Evolutionary conservation across 352 stramenopile species (phyloP).

Genomic region (Pythium chondricola): DNA sequence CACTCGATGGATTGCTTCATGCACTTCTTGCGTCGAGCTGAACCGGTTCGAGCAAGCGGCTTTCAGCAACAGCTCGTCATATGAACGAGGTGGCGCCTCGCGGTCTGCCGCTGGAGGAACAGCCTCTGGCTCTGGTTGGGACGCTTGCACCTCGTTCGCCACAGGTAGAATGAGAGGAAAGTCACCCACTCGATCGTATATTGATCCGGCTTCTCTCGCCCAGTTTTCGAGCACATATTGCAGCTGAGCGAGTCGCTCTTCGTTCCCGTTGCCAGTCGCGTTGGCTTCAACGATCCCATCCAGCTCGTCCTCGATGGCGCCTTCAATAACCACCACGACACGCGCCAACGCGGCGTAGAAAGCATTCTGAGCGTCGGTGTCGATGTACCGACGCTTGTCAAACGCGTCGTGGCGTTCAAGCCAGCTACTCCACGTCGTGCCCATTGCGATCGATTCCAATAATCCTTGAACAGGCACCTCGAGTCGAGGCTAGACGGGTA

Average conservation of each 20-base stretch:
- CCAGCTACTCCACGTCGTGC: conserved; percentile 19
- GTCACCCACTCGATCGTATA: conserved; percentile 34
- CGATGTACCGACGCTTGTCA: conserved; percentile 13
- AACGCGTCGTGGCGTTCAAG: conserved; percentile 10
- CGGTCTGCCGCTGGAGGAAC: not conserved
- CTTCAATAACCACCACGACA: conserved; percentile 5
- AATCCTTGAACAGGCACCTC: too few species aligned
- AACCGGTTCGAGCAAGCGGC: conserved; percentile 35
- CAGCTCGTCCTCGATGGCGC: not conserved
- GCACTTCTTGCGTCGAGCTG: conserved; percentile 39
- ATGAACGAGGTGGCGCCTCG: not conserved
- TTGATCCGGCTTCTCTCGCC: conserved; percentile 28
- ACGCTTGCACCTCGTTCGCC: conserved; percentile 24
- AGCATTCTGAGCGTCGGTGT: conserved; percentile 1
- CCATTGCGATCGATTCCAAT: conserved; percentile 1
- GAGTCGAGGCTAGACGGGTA: too few species aligned
- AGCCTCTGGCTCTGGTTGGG: not conserved
- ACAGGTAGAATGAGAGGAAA: conserved; percentile 32
- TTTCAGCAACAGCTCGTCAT: conserved; percentile 41
- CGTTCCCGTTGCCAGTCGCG: not conserved
- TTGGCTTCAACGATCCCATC: not conserved
- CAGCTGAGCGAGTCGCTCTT: conserved; percentile 22
- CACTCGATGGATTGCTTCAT: conserved; percentile 34
- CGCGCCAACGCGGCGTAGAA: conserved; percentile 15
- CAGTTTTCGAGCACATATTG: conserved; percentile 47